Base-by-base conservation (phyloP, 2,329 filamentous ascomycete genomes). In the Cladophialophora carrionii region DNA sequence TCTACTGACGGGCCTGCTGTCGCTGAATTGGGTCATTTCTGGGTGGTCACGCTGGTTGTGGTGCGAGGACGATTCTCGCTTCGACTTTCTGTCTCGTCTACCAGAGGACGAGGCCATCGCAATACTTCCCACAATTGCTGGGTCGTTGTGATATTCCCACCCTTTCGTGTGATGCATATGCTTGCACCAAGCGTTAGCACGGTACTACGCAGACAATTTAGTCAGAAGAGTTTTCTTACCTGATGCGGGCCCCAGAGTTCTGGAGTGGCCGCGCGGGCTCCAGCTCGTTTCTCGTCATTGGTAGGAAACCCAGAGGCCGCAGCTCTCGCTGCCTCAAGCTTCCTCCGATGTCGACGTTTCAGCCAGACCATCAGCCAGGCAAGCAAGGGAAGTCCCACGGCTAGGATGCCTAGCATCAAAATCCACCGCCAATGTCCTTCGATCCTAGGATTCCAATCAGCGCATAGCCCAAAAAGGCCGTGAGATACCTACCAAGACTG, bases 371-470 rank as follows among this genome's bases (percentile, higher is more conserved):
- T 89, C 20, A 85, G 82, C 46, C 89, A 78, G 82, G 88, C 90
- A 72, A 91, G 84, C 63, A 82, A 81, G 14, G 83, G 78, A 67
- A 96, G 90, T 60, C 82, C 88, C 65, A 94, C 80, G 51, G 88
- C 83, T 31, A 96, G 82, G 67, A 94, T 80, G 69, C 92, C 87
- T 60, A 95, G 82, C 83, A 95, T 91, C 68, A 94, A 83, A 53
- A 96, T 85, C 91, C 91, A 96, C 79, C 87, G 84, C 81, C 86
- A 91, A 76, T 94, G 90, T 31, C 80, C 83, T 7, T 84, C 82
- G 57, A 90, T 78, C 89, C 90, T 91, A 67, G 66, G 5, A 72
- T 31, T 70, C 71, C 52, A n/a, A 69, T 72, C 12, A 76, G 65
- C 58, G 48, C 32, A 57, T 22, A 32, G 53, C 58, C 46, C 6